Evolutionary conservation across 805 yeast genomes (phyloP), one percentile per base, ranked within the genome.

Genomic region (Starmerella sirachaensis): DNA sequence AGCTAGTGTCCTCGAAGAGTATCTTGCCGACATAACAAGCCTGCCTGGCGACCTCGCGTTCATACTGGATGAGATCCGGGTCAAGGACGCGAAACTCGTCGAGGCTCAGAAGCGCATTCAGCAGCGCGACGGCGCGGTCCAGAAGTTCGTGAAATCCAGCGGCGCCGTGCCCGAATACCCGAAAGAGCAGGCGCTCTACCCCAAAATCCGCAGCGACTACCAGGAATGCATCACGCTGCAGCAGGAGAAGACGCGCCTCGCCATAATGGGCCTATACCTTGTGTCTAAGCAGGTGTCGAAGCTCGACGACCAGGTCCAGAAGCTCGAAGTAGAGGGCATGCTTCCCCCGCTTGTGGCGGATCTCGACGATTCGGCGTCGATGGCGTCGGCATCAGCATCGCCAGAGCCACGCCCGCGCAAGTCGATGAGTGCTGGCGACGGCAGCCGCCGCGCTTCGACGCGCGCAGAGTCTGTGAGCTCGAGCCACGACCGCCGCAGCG

Each of bases 1-100:
- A 3, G 85, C 94, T n/a, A 72, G 91, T 1, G 70, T 76, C 6
- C 57, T 79, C 26, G 88, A 79, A 47, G 81, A 78, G 49, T 76
- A 78, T 41, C 71, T 78, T 4, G 59, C 62, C 22, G 65, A 62
- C 38, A 35, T 88, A 29, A 74, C 88, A 9, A 88, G 86, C 50
- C 67, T 91, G 30, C 95, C 95, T 18, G 76, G 83, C 5, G 98
- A 88, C 58, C 69, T 88, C 30, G 77, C 77, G 37, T 83, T 80
- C 52, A 61, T 84, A 25, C 61, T 88, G 33, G 80, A 80, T 36
- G 97, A 91, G 57, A 68, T 88, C 25, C 69, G 77, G 35, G 69
- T 66, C 26, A 72, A 77, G 42, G 97, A 88, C 54, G 51, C 65
- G 27, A 72, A 70, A 50, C 62, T 78, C 20, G 70, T 72, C 50